Conservation (phyloP, 2,329 filamentous ascomycete genomes). For the Alternaria brassicicola region DNA sequence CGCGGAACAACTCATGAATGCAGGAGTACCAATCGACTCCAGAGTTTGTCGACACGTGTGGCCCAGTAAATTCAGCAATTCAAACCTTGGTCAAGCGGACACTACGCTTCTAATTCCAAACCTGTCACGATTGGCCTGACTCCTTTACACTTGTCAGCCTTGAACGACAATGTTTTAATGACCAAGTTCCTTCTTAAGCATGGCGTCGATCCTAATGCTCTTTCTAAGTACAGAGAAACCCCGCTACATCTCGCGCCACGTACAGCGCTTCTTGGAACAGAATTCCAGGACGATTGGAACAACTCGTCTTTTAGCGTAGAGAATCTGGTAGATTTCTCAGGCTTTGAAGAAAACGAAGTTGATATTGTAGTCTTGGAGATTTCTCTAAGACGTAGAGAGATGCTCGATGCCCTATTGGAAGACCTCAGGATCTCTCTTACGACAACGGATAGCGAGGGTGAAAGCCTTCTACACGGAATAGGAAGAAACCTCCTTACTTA, state of each 20-base stretch:
- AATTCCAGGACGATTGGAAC: not conserved
- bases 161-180: not conserved
- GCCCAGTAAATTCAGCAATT: not conserved
- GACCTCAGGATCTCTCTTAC: not conserved
- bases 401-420: not conserved
- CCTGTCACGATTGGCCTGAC: not conserved
- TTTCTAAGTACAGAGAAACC: not conserved
- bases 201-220: not conserved
- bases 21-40: not conserved
- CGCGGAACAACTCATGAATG: not conserved
- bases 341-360: not conserved
- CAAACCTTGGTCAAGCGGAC: fast-evolving
- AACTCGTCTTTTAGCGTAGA: no score
- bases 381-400: not conserved
- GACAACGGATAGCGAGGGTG: no score
- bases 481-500: not conserved
- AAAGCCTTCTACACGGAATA: no score
- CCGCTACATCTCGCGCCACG: not conserved
- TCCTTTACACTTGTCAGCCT: not conserved
- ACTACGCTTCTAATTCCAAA: not conserved
- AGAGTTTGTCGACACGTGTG: not conserved
- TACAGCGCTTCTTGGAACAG: not conserved
- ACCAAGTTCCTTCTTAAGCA: not conserved
- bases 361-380: no score
- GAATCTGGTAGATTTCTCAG: no score